Conservation (phyloP, 2,329 filamentous ascomycete species). For the Colletotrichum sp. region DNA sequence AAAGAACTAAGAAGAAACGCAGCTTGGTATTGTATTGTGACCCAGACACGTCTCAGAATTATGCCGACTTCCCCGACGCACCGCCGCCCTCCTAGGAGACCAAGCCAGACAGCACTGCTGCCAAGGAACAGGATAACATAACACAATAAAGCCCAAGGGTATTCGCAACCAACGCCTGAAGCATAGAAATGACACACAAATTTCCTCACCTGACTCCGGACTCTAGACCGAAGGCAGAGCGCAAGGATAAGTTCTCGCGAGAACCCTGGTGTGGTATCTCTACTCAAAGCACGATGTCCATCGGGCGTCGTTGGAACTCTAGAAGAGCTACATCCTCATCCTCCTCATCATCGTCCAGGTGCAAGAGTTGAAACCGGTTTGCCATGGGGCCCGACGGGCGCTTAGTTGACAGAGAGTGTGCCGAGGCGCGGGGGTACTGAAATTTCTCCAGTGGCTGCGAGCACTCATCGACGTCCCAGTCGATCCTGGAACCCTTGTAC, state of each 20-base stretch:
- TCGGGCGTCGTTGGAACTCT: slow-evolving; percentile 8
- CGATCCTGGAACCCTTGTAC: slow-evolving; percentile 75
- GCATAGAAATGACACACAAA: neutral
- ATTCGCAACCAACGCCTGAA: neutral
- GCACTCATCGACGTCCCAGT: slow-evolving; percentile 77
- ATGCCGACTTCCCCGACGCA: neutral
- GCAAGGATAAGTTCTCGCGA: neutral
- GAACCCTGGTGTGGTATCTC: neutral
- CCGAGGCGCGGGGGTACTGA: slow-evolving; percentile 29
- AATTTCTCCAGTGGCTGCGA: slow-evolving; percentile 55
- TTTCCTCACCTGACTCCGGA: neutral
- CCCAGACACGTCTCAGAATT: neutral
- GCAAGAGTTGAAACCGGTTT: slow-evolving; percentile 69
- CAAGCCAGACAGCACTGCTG: neutral
- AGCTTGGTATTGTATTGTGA: neutral
- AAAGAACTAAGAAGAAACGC: neutral
- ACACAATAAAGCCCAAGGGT: neutral
- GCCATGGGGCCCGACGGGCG: slow-evolving; percentile 41
- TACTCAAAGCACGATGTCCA: slow-evolving; percentile 22
- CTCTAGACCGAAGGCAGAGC: neutral
- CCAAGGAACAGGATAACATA: neutral
- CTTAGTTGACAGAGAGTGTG: slow-evolving; percentile 32
- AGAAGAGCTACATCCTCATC: slow-evolving; percentile 26
- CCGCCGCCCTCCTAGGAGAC: neutral
- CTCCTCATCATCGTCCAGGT: slow-evolving; percentile 49